Conservation (phyloP, 768 basidiomycete genomes). For the Tricholoma matsutake region DNA sequence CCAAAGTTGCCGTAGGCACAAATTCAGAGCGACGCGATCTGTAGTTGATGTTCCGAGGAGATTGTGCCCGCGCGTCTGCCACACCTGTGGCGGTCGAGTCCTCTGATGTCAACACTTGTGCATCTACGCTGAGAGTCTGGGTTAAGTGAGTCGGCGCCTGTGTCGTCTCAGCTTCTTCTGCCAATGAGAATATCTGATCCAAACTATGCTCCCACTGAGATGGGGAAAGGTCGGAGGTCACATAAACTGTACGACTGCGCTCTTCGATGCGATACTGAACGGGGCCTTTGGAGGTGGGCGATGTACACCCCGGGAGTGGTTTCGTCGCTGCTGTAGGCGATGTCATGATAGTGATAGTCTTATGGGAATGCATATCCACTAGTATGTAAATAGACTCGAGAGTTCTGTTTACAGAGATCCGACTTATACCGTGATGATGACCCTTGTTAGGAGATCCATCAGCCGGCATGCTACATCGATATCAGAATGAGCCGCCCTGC, state of each 20-base stretch:
- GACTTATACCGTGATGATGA: too few species aligned
- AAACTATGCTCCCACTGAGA: conserved; percentile 42
- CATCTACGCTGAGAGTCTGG: not conserved
- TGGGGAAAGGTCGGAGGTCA: conserved; percentile 41
- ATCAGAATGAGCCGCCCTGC: not conserved
- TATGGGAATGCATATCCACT: conserved; percentile 30
- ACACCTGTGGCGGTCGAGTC: not conserved
- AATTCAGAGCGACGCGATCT: conserved; percentile 8
- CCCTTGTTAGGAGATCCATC: not conserved
- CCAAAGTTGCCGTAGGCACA: not conserved
- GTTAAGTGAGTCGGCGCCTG: conserved; percentile 2
- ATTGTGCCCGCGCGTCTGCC: not conserved
- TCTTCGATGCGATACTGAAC: conserved; percentile 47
- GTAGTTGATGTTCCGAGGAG: conserved; percentile 4
- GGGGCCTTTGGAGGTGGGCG: conserved; percentile 30
- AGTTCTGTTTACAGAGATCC: not conserved
- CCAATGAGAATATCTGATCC: conserved; percentile 37
- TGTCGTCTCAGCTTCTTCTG: conserved; percentile 28
- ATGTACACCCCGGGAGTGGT: conserved; percentile 23
- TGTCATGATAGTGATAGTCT: conserved; percentile 37
- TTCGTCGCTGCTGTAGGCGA: conserved; percentile 26
- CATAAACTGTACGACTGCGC: conserved; percentile 43
- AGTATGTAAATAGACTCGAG: conserved; percentile 1
- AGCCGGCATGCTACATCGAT: not conserved
- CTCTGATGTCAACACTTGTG: not conserved